Evolutionary conservation across 495 filamentous ascomycete genomes (phyloP), one percentile per base, ranked within the genome.

Genomic region (Amniculicola lignicola): DNA sequence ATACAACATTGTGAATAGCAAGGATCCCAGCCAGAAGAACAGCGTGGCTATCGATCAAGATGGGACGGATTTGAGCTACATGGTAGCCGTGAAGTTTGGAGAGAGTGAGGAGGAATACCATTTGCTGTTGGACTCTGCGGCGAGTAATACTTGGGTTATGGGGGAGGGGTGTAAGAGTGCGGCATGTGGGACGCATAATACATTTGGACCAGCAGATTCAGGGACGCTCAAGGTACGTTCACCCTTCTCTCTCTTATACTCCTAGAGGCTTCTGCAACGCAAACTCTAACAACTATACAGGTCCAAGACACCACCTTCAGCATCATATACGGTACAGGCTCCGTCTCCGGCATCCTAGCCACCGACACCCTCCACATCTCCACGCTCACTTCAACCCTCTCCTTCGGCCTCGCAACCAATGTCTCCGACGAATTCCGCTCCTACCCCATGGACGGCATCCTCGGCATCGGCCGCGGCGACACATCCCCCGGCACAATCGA

Each of bases 391-490:
- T 46, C 86, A 15, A 64, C 73, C 0, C 70, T 89, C 57, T 71
- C 77, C 6, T 88, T 95, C 66, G 89, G 89, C 3, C 61, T 87
- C 54, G 87, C 82, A 14, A 81, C 76, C 33, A 72, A 77, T 18
- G 84, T 84, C 12, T 83, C 83, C 3, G 67, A 80, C 43, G 80
- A 89, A 41, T 92, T 95, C 68, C 55, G 70, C 24, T 77, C 76
- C 57, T 93, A 90, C 62, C 84, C 88, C 15, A 86, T 93, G 59
- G 89, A 95, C 64, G 89, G 89, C n/a, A 93, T 95, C 42, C 69
- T 94, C 4, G 89, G 87, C 5, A 71, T 94, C n/a, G 83, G 83
- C 6, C 82, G 75, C 70, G 60, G 72, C 69, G 45, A 70, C 55
- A 62, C 72, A 2, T 24, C 25, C 11, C 19, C 62, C 31, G 69